phyloP scores from a whole-genome alignment of 768 basidiomycete species.

The Lentinula sp. region DNA sequence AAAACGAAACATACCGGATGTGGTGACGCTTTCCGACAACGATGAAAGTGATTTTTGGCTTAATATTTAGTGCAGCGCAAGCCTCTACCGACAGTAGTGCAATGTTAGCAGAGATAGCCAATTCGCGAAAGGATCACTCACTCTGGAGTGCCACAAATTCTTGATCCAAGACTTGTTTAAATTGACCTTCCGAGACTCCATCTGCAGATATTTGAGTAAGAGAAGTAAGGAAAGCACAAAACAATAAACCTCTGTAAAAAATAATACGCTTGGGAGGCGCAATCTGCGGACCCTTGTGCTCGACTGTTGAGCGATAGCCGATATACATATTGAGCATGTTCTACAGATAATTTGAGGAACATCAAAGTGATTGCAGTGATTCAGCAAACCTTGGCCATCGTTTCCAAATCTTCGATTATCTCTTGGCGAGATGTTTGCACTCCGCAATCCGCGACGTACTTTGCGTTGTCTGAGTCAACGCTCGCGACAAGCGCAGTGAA shows the following conservation, averaged over 20 bases:
- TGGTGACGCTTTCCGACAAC: conserved; percentile 79
- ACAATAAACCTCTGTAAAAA: conserved; percentile 60
- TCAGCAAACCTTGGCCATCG: conserved; percentile 52
- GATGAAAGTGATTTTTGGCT: conserved; percentile 66
- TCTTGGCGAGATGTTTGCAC: conserved; percentile 69
- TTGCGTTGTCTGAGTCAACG: conserved; percentile 69
- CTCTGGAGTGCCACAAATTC: conserved; percentile 60
- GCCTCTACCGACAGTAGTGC: conserved; percentile 39
- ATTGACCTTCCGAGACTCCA: conserved; percentile 51
- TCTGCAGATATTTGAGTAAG: conserved; percentile 26
- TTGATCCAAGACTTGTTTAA: conserved; percentile 44
- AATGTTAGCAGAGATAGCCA: background rate
- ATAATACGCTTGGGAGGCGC: conserved; percentile 61
- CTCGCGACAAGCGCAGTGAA: conserved; percentile 79
- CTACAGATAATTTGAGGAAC: conserved; percentile 14
- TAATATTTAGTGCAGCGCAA: conserved; percentile 50
- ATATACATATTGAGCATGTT: conserved; percentile 52
- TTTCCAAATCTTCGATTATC: conserved; percentile 66
- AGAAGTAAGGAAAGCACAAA: conserved; percentile 2
- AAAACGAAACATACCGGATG: conserved; percentile 29
- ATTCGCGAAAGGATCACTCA: conserved; percentile 17
- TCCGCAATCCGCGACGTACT: conserved; percentile 55
- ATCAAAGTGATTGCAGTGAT: background rate
- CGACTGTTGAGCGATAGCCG: conserved; percentile 45
- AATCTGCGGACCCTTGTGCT: conserved; percentile 38